A percentile compares a stretch with the other conserved stretches of the same genome.
Evolutionary conservation across 2,329 filamentous ascomycete species (phyloP).

Genomic region (Aspergillus sp.): DNA sequence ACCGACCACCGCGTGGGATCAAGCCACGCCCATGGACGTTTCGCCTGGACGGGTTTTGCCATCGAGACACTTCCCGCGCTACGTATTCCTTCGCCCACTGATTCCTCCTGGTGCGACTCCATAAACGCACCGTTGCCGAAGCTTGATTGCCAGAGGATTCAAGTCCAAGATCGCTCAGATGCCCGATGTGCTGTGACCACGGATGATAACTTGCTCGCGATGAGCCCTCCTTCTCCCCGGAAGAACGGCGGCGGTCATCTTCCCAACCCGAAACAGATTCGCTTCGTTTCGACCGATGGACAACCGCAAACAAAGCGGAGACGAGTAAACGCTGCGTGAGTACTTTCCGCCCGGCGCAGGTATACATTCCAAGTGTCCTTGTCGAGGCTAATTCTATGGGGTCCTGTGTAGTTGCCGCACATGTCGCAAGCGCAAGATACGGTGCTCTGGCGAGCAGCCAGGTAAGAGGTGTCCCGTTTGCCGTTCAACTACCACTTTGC

Average conservation of each 20-base stretch:
- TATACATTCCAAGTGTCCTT: background rate
- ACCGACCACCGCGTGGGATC: constrained; percentile 17
- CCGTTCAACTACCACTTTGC: background rate
- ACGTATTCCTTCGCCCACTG: constrained; percentile 12
- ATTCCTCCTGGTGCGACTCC: constrained; percentile 11
- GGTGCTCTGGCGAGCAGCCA: constrained; percentile 72
- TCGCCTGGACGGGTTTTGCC: constrained; percentile 16
- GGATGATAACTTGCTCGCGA: constrained; percentile 38
- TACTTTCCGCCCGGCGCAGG: constrained; percentile 1
- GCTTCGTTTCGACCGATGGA: constrained; percentile 80
- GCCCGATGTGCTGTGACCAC: constrained; percentile 36
- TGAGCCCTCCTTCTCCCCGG: constrained; percentile 40
- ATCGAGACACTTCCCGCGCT: constrained; percentile 16
- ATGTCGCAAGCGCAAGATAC: constrained; percentile 73
- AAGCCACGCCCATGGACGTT: constrained; percentile 24
- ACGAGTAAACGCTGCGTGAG: constrained; percentile 76
- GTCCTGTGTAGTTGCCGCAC: constrained; percentile 59
- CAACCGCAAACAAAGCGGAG: constrained; percentile 76
- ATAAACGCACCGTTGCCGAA: constrained; percentile 8
- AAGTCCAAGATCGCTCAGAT: constrained; percentile 6
- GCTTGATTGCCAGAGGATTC: constrained; percentile 14
- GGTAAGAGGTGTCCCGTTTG: constrained; percentile 26
- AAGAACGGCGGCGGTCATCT: constrained; percentile 35
- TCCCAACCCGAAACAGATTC: constrained; percentile 52
- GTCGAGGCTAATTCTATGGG: constrained; percentile 3